Base-by-base conservation (phyloP, 169 alveolate species). In the Plasmodium adleri region DNA sequence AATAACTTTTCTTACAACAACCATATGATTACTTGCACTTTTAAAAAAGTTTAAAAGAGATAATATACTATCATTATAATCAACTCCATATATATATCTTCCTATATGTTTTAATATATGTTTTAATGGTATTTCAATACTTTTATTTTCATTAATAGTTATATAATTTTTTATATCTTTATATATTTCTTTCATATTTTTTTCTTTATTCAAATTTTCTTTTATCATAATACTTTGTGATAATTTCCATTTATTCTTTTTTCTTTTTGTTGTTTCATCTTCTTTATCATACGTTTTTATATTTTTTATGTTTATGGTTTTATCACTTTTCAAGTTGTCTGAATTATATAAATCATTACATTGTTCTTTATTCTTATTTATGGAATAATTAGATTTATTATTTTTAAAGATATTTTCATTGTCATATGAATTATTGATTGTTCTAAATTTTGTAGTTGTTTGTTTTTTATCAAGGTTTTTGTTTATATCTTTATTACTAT, bases 1-100 rank as follows among this genome's bases (percentile, higher is more conserved):
- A 13, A 90, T 67, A 5, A 88, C 95, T 24, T 92, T 88, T 43
- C 96, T 86, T 0, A 94, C 96, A 22, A 91, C 95, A n/a, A 90
- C 94, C 15, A 92, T 72, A 54, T 92, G 90, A 6, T 80, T 80
- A 47, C 45, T 80, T 58, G 90, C 90, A 52, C 63, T 66, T 50
- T 80, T 80, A 43, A 80, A 80, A 67, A 80, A 80, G 22, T 54
- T 67, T 47, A 80, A 59, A n/a, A 80, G 75, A 32, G 90, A 80
- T 4, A 80, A 12, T 8, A 80, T 68, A 54, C 90, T 80, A n/a
- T 80, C 90, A 39, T 80, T 58, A 59, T 80, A 66, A 26, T 80
- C 80, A 7, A 80, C 80, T 59, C 90, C 90, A 72, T 80, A 80
- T 39, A 80, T 67, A 28, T 80, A 80, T 39, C 90, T 67, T 3